Percentiles rank a stretch among this genome's conserved stretches.
phyloP scores from a whole-genome alignment of 805 yeast species.

The Saturnispora sekii region DNA sequence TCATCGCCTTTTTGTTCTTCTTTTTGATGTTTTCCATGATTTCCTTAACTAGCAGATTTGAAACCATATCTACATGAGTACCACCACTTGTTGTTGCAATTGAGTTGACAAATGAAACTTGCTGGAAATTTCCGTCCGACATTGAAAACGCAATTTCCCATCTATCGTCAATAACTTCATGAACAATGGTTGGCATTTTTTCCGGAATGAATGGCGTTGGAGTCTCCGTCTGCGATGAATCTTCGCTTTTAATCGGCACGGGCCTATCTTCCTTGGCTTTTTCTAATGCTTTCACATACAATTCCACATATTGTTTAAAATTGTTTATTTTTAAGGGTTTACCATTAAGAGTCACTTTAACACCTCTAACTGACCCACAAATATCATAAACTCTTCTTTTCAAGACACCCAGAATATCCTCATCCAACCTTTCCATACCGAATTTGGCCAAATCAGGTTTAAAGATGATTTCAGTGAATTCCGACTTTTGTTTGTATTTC shows the following conservation, averaged over 20 bases:
- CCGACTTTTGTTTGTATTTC: conserved; percentile 47
- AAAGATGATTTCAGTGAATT: conserved; percentile 81
- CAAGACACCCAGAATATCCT: conserved; percentile 72
- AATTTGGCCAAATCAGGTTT: conserved; percentile 80
- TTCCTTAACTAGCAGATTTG: conserved; percentile 77
- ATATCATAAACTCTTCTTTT: conserved; percentile 92
- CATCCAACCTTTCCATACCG: conserved; percentile 76
- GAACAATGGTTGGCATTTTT: conserved; percentile 51
- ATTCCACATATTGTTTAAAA: conserved; percentile 81
- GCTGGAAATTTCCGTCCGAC: conserved; percentile 83
- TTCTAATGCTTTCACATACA: conserved; percentile 74
- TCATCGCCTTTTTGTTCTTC: conserved; percentile 50
- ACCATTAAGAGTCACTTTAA: conserved; percentile 71
- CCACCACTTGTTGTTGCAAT: conserved; percentile 98
- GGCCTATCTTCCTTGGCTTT: conserved; percentile 32
- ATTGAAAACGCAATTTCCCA: conserved; percentile 97
- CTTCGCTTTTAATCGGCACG: conserved; percentile 9
- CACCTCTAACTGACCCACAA: conserved; percentile 85
- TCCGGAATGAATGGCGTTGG: conserved; percentile 18
- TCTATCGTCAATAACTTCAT: conserved; percentile 71
- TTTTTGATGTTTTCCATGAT: conserved; percentile 66
- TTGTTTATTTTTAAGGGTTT: conserved; percentile 55
- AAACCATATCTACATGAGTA: conserved; percentile 79
- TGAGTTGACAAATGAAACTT: conserved; percentile 93
- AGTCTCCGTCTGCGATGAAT: conserved; percentile 4